A percentile compares a stretch with the other conserved stretches of the same genome.
These are phyloP conservation scores for Boletus edulis DNA, from an alignment of 768 basidiomycete genomes.

Conservation along the genomic window DNA sequence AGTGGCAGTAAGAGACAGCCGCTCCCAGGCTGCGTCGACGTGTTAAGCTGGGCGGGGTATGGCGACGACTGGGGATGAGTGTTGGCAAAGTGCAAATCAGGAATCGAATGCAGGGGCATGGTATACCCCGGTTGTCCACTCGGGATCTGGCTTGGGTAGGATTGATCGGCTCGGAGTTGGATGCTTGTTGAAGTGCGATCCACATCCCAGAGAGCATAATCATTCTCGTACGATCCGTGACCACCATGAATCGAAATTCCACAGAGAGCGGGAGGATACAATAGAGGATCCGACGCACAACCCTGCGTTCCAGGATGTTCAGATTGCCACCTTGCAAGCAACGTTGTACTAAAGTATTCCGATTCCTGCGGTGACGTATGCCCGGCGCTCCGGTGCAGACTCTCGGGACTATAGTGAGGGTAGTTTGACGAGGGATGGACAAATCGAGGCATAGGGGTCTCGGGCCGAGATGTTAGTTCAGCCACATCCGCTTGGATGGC, in stretches of 20 bases:
- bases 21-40: not conserved
- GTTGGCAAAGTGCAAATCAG: conserved; percentile 7
- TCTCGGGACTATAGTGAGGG: not conserved
- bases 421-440: not conserved
- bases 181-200: not conserved
- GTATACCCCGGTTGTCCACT: conserved; percentile 1
- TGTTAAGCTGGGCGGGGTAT: not conserved
- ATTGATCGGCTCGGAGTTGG: not conserved
- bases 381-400: not conserved
- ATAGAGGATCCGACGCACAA: not conserved
- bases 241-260: not conserved
- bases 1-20: not conserved
- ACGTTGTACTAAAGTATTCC: not conserved
- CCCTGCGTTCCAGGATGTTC: not conserved
- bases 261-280: not conserved
- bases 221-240: not conserved
- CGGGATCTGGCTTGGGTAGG: not conserved
- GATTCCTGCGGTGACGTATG: conserved; percentile 1
- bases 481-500: conserved; percentile 2
- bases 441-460: not conserved
- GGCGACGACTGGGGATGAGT: not conserved
- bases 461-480: not conserved
- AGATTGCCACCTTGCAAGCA: not conserved
- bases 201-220: not conserved
- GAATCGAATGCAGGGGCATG: not conserved